Evolutionary conservation across 768 basidiomycete genomes (phyloP).

Genomic region (Neoboletus subvelutipes): DNA sequence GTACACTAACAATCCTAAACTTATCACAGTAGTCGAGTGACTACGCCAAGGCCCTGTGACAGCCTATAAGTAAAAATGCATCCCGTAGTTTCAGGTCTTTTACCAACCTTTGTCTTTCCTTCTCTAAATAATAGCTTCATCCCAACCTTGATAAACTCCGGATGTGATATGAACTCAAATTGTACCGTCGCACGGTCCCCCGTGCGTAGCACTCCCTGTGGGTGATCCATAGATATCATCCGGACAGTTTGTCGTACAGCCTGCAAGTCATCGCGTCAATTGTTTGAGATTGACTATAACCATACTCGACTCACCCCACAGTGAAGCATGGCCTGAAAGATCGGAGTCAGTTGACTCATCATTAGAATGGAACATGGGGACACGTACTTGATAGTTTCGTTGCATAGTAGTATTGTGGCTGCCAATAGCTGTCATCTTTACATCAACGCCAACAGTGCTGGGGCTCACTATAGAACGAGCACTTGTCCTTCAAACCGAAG

Average conservation of each 20-base stretch:
- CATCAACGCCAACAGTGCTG: background rate
- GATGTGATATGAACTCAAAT: constrained; percentile 91
- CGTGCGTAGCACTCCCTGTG: constrained; percentile 84
- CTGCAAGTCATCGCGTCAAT: constrained; percentile 37
- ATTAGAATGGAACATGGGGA: background rate
- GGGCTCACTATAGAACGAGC: constrained; percentile 81
- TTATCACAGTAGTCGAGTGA: constrained; percentile 64
- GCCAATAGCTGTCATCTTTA: constrained; percentile 6
- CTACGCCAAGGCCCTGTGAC: constrained; percentile 69
- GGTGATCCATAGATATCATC: constrained; percentile 88
- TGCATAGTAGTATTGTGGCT: constrained; percentile 94
- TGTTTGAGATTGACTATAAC: background rate
- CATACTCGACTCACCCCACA: constrained; percentile 65
- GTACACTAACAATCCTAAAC: background rate
- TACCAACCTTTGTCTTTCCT: constrained; percentile 86
- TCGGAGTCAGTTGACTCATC: background rate
- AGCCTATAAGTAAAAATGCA: constrained; percentile 9
- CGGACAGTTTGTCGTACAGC: constrained; percentile 90
- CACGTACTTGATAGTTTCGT: constrained; percentile 81
- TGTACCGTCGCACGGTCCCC: constrained; percentile 93
- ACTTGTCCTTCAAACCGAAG: constrained; percentile 91
- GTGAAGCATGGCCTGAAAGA: constrained; percentile 79
- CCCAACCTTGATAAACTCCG: constrained; percentile 90
- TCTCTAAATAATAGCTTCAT: constrained; percentile 94
- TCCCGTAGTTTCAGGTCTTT: background rate